Percentiles rank a stretch among this genome's conserved stretches.
These are phyloP conservation scores for Meyerozyma elateridarum DNA, from an alignment of 1,139 yeast genomes.

Conservation along the genomic window DNA sequence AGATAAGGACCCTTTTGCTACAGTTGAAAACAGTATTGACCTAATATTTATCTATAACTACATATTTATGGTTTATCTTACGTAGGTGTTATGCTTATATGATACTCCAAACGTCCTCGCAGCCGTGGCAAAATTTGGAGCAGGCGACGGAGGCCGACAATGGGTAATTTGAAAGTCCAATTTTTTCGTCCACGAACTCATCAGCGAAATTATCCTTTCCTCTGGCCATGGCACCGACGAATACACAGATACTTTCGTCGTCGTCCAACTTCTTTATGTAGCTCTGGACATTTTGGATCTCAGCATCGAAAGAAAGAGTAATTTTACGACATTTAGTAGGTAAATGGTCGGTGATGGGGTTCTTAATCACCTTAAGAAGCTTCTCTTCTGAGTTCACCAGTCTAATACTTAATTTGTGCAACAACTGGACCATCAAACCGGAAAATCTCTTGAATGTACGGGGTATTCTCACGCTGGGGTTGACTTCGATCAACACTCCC, in stretches of 20 bases:
- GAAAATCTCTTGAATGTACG: slow-evolving; percentile 97
- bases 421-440: slow-evolving; percentile 93
- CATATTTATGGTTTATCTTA: slow-evolving; percentile 3
- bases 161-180: slow-evolving; percentile 93
- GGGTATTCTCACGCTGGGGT: slow-evolving; percentile 95
- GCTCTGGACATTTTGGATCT: slow-evolving; percentile 82
- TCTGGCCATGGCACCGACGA: slow-evolving; percentile 99
- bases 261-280: slow-evolving; percentile 75
- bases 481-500: slow-evolving; percentile 91
- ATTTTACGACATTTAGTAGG: slow-evolving; percentile 94
- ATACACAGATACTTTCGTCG: slow-evolving; percentile 93
- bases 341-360: slow-evolving; percentile 93
- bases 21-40: neutral
- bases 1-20: no score
- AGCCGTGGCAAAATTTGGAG: slow-evolving; percentile 96
- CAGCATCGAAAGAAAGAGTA: slow-evolving; percentile 92
- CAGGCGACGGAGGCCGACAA: slow-evolving; percentile 97
- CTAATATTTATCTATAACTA: neutral
- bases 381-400: slow-evolving; percentile 94
- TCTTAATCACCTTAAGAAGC: slow-evolving; percentile 86
- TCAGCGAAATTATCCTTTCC: slow-evolving; percentile 97
- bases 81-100: slow-evolving; percentile 16
- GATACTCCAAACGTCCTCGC: slow-evolving; percentile 97
- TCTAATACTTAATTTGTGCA: slow-evolving; percentile 87
- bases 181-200: slow-evolving; percentile 92